phyloP scores from a whole-genome alignment of 2,329 filamentous ascomycete genomes.

The Aspergillus uvarum region DNA sequence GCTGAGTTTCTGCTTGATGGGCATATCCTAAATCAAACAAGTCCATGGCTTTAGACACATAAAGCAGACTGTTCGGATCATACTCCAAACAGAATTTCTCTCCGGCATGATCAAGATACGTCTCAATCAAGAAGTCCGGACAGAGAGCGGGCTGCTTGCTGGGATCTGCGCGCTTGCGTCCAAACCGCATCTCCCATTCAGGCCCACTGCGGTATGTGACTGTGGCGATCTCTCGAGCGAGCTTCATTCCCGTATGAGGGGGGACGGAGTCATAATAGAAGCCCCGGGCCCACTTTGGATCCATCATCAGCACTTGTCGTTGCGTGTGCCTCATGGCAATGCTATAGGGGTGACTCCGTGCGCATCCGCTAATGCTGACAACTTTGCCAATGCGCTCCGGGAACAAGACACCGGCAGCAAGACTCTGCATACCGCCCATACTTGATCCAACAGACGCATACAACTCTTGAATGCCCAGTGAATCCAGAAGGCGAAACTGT shows the following conservation, averaged over 20 bases:
- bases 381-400: constrained; percentile 78
- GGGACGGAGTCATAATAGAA: constrained; percentile 89
- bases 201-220: constrained; percentile 95
- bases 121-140: constrained; percentile 96
- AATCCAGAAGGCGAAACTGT: constrained; percentile 85
- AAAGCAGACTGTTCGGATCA: constrained; percentile 90
- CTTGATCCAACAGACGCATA: constrained; percentile 93
- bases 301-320: constrained; percentile 97
- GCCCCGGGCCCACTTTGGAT: constrained; percentile 92
- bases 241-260: constrained; percentile 95
- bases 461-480: constrained; percentile 71
- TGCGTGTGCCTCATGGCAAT: constrained; percentile 99
- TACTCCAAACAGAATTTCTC: constrained; percentile 98
- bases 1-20: constrained; percentile 63
- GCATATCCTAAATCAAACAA: constrained; percentile 83
- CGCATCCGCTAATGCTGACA: constrained; percentile 89
- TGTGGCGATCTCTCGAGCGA: constrained; percentile 94
- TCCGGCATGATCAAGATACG: constrained; percentile 94
- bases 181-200: constrained; percentile 96
- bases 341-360: constrained; percentile 92
- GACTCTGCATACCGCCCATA: constrained; percentile 98
- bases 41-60: constrained; percentile 99
- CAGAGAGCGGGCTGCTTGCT: constrained; percentile 88
- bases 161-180: constrained; percentile 79
- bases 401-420: constrained; percentile 82